Base-by-base conservation (phyloP, 345 rosid genomes). In the Citrus cavaleriei region DNA sequence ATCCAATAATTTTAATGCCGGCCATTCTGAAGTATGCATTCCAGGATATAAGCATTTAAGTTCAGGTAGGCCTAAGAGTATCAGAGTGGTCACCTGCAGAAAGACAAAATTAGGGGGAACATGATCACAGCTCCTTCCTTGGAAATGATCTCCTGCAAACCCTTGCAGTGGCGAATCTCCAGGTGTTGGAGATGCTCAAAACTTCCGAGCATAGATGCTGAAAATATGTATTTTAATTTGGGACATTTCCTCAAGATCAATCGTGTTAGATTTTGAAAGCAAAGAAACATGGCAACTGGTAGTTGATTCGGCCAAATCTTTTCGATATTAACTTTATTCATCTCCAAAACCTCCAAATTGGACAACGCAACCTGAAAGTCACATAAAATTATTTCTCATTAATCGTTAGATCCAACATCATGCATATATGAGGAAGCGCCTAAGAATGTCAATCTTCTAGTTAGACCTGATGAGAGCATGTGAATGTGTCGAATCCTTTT, bases 1-100 rank as follows among this genome's bases (percentile, higher is more conserved):
- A 32, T 37, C 10, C 3, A 74, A 5, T 18, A 13, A 25, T 51
- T 58, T 83, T 10, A 86, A 65, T 54, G 2, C 18, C 10, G 81
- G 83, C 68, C 81, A 84, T 24, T 80, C 79, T 6, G 51, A 4
- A 18, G 80, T 57, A 54, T 78, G 81, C 9, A 14, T 12, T 51
- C 85, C 79, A 0, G 73, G 77, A n/a, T 72, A 82, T 74, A 86
- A 80, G 6, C 68, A 66, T 24, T 25, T 46, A 28, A 86, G 78
- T 8, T 82, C 21, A 3, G 55, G 35, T 7, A 82, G 34, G 0
- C 2, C 2, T 25, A 10, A 3, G 10, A 87, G 80, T 1, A 0
- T 7, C 9, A 80, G 27, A 38, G 1, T 24, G n/a, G 40, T 57
- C 21, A 84, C 24, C 27, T 59, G 18, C 49, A 77, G 85, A 75